Evolutionary conservation across 2,329 filamentous ascomycete genomes (phyloP), one percentile per base, ranked within the genome.

Genomic region (Paraphaeosphaeria minitans): DNA sequence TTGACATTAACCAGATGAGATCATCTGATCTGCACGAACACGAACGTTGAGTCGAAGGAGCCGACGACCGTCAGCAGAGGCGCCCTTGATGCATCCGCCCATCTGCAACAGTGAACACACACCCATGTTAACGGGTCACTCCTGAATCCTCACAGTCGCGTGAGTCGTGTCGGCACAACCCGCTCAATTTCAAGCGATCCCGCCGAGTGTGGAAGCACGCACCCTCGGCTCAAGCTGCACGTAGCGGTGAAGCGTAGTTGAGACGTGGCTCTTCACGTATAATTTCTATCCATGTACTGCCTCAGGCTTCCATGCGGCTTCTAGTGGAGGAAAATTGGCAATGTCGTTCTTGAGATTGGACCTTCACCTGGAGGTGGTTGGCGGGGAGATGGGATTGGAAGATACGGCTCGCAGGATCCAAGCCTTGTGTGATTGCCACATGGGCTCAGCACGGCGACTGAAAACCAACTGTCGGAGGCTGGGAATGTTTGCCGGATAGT

Each of bases 261-360:
- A 53, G 27, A 53, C 35, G 27, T 24, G 53, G 41, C 43, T 55
- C 29, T 39, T 55, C 58, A 62, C 56, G 48, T 63, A 66, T 66
- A 61, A 69, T 68, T 60, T 60, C 46, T 64, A 61, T 56, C 41
- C 56, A 52, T 52, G 51, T 50, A 64, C 60, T 52, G 59, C 56
- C 59, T 56, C 66, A 60, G 57, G 52, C 57, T 66, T 64, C 64
- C 65, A 67, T 63, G 63, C 55, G 62, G 52, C 55, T 69, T 66
- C 63, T 61, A 65, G 65, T 67, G 63, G 66, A 62, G 60, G 60
- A 59, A 60, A 54, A 60, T 35, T 53, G 33, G 14, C 42, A 55
- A 49, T 31, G 21, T 13, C 48, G 29, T 31, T 51, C 22, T 56
- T 21, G 6, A 43, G 22, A 37, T 42, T 29, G 14, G 31, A 13